Evolutionary conservation across 1,139 yeast genomes (phyloP).

Genomic region (Pichia kudriavzevii): DNA sequence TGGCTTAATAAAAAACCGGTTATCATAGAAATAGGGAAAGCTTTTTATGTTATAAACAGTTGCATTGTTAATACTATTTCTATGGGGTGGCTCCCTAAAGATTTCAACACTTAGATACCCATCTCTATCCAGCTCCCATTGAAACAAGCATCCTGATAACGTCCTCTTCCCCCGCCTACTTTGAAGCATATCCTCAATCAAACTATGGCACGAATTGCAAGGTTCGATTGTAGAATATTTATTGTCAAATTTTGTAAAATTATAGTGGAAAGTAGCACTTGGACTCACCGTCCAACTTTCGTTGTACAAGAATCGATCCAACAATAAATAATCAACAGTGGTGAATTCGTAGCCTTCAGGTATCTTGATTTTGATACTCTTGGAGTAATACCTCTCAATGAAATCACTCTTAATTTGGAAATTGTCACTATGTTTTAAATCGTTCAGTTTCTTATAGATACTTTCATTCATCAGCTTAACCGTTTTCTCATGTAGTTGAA

Average conservation of each 20-base stretch:
- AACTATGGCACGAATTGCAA: not conserved
- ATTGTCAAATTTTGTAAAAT: constrained; percentile 8
- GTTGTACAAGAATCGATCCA: constrained; percentile 9
- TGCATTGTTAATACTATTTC: too few species aligned
- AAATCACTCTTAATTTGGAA: constrained; percentile 4
- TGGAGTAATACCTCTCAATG: not conserved
- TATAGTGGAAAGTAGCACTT: constrained; percentile 2
- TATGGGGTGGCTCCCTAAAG: constrained; percentile 3
- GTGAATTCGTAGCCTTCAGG: not conserved
- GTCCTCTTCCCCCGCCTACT: too few species aligned
- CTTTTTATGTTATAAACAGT: too few species aligned
- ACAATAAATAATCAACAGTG: constrained; percentile 5
- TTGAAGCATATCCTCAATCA: constrained; percentile 1
- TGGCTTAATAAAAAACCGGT: too few species aligned
- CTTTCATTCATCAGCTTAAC: not conserved
- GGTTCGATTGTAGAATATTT: not conserved
- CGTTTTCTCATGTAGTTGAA: constrained; percentile 6
- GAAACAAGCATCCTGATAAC: constrained; percentile 6
- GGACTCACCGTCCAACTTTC: constrained; percentile 10
- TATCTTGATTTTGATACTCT: constrained; percentile 1
- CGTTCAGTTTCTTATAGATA: constrained; percentile 6
- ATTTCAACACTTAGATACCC: too few species aligned
- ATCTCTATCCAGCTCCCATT: constrained; percentile 2
- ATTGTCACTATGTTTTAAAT: constrained; percentile 3
- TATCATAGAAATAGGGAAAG: too few species aligned